These are phyloP conservation scores for Populus deltoides DNA, from an alignment of 345 rosid genomes.

Conservation along the genomic window DNA sequence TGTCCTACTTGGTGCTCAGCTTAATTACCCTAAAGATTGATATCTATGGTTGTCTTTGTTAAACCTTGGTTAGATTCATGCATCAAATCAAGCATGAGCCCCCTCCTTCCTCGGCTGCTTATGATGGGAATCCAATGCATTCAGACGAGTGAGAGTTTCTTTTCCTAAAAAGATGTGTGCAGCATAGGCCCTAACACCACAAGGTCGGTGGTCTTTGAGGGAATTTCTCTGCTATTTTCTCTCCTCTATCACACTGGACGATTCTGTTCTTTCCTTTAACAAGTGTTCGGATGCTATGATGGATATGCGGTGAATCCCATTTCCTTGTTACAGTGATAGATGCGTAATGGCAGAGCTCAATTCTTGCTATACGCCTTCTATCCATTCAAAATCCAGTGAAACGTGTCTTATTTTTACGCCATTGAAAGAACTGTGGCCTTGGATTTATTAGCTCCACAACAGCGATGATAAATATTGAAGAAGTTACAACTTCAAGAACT, in stretches of 20 bases:
- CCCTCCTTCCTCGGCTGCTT: conserved; percentile 10
- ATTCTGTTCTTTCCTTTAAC: background rate
- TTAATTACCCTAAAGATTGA: background rate
- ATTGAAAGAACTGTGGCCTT: too few relatives aligned
- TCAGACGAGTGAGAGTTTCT: background rate
- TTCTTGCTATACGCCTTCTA: background rate
- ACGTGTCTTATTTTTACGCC: too few relatives aligned
- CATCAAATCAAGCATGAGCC: conserved; percentile 16
- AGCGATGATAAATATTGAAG: background rate
- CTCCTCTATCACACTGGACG: background rate
- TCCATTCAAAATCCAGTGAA: too few relatives aligned
- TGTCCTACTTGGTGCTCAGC: background rate
- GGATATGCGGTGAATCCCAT: background rate
- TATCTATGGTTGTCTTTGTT: background rate
- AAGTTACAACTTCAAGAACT: too few relatives aligned
- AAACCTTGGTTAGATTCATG: background rate
- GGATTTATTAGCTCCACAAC: too few relatives aligned
- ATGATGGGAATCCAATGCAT: conserved; percentile 32
- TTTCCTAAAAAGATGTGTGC: conserved; percentile 38
- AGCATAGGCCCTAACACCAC: conserved; percentile 17
- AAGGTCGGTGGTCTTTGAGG: conserved; percentile 17
- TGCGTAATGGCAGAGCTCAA: background rate
- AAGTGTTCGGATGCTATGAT: background rate
- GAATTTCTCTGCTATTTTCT: background rate
- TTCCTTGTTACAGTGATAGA: background rate